phyloP scores from a whole-genome alignment of 2,329 filamentous ascomycete genomes.

The Botryotinia convoluta region DNA sequence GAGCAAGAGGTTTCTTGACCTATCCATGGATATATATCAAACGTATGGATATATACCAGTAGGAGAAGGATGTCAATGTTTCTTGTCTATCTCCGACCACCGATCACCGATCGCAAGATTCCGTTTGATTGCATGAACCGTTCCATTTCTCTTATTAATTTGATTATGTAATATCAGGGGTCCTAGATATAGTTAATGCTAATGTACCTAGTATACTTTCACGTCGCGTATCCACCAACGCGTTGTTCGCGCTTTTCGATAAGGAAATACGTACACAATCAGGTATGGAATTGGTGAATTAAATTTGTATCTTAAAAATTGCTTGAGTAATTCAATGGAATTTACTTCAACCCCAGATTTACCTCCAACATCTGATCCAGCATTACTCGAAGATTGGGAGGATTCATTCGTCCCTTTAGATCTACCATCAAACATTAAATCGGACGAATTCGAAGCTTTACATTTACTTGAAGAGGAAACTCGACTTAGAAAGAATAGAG shows the following conservation, averaged over 20 bases:
- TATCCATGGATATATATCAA: not conserved
- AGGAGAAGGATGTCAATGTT: not conserved
- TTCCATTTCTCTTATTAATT: not conserved
- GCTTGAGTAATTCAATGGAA: conserved; percentile 26
- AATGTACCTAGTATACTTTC: not conserved
- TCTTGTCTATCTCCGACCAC: not conserved
- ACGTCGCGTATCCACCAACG: conserved; percentile 1
- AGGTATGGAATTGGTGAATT: not conserved
- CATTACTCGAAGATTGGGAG: conserved; percentile 31
- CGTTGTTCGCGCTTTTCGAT: conserved; percentile 8
- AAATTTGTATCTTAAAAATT: not conserved
- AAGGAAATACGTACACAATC: not conserved
- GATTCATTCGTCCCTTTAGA: conserved; percentile 18
- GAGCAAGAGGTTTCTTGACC: not conserved
- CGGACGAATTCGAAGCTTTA: conserved; percentile 49
- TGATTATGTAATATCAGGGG: not conserved
- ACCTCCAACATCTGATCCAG: conserved; percentile 31
- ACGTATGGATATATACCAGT: not conserved
- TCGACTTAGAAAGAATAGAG: conserved; percentile 42
- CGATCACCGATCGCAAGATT: not conserved
- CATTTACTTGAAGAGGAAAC: conserved; percentile 43
- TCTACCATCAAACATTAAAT: conserved; percentile 35
- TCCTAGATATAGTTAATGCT: not conserved
- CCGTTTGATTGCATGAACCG: not conserved
- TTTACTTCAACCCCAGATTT: conserved; percentile 27